Evolutionary conservation across 1,284 basidiomycete genomes (phyloP), one percentile per base, ranked within the genome.

Genomic region (Ustilago trichophora): DNA sequence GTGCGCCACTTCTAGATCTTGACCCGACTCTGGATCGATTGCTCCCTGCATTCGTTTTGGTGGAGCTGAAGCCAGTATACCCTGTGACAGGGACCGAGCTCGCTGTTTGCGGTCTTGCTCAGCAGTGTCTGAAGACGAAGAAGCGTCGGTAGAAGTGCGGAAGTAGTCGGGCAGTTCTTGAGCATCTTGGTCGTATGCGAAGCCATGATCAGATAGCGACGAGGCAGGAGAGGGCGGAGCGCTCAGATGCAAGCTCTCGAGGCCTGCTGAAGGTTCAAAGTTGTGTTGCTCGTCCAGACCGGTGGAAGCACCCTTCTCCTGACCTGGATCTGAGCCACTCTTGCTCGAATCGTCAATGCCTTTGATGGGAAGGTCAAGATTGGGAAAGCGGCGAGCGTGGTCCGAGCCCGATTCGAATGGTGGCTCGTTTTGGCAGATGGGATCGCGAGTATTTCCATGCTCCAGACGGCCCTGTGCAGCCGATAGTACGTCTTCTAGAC

Each of bases 171-270:
- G 66, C 10, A 69, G 56, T 36, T 64, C 66, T 41, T 69, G 51
- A 7, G 66, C 72, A 26, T 69, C 68, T n/a, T 64, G 62, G 29
- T 75, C 73, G 47, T 72, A 71, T 3, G 54, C 47, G 18, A 76
- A 65, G 18, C 36, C 45, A 11, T 38, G 35, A 33, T 52, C 53
- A 4, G 54, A 53, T n/a, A 34, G 9, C 15, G 44, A 36, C 9
- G 60, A 49, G 12, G 41, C 11, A 3, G 56, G 21, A 8, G 56
- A 11, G 1, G 59, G 13, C 6, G 60, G 56, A 3, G 53, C n/a
- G 15, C 25, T 46, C 11, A 57, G 35, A 27, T 52, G 24, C 3
- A 56, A 27, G 19, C 19, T 47, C 8, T 59, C 44, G 8, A 64
- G 47, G 6, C 45, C 49, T 16, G 36, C 55, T 6, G 52, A 36